phyloP scores from a whole-genome alignment of 2,329 filamentous ascomycete species.

The Aspergillus brasiliensis region DNA sequence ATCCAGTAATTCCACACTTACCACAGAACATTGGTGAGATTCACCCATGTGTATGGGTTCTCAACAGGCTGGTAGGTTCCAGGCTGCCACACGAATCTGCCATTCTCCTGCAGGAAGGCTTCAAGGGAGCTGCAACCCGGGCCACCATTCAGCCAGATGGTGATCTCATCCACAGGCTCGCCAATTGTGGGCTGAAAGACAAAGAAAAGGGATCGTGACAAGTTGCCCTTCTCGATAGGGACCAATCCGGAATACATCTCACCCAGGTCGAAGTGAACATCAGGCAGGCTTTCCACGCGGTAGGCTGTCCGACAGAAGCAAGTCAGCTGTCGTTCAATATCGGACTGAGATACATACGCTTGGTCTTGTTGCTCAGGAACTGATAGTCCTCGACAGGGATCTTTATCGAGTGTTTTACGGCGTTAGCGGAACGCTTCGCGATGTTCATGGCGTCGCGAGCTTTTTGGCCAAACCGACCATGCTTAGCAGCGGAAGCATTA shows the following conservation, averaged over 20 bases:
- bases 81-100: constrained; percentile 70
- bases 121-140: constrained; percentile 62
- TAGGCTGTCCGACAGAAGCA: constrained; percentile 48
- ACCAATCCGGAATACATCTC: constrained; percentile 54
- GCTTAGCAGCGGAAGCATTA: constrained; percentile 20
- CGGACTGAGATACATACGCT: constrained; percentile 22
- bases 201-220: constrained; percentile 50
- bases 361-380: constrained; percentile 29
- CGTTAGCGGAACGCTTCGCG: constrained; percentile 21
- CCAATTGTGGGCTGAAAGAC: constrained; percentile 52
- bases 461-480: constrained; percentile 30
- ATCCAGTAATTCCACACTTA: constrained; percentile 45
- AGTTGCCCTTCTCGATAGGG: constrained; percentile 55
- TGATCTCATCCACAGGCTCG: constrained; percentile 46
- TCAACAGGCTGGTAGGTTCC: constrained; percentile 67
- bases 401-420: constrained; percentile 12
- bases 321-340: background rate
- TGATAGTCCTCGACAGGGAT: constrained; percentile 27
- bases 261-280: constrained; percentile 68
- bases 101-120: constrained; percentile 75
- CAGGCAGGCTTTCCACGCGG: constrained; percentile 68
- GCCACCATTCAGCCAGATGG: constrained; percentile 55
- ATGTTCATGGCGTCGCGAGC: constrained; percentile 27
- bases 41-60: constrained; percentile 74
- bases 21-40: constrained; percentile 76